Conservation (phyloP, 176 grass and related monocot species). For the Eremochloa ophiuroides region DNA sequence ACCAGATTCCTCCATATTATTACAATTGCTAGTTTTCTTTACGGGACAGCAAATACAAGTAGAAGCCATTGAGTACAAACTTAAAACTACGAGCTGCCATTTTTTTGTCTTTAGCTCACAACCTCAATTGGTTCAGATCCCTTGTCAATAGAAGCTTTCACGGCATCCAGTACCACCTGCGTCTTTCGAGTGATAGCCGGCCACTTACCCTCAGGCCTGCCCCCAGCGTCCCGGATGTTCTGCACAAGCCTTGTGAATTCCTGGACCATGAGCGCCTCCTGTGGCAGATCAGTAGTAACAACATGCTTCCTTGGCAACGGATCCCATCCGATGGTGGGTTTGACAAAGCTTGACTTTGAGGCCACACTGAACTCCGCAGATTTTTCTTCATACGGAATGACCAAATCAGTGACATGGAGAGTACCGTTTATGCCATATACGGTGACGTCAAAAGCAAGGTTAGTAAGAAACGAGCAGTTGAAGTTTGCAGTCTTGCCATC, state of each 20-base stretch:
- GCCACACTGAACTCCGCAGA: conserved; percentile 37
- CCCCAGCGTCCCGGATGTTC: conserved; percentile 41
- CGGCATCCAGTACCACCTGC: conserved; percentile 62
- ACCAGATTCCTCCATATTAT: not conserved
- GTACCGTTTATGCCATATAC: conserved; percentile 55
- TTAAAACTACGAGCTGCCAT: not conserved
- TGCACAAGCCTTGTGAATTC: conserved; percentile 62
- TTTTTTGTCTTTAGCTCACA: conserved; percentile 12
- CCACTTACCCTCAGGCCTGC: conserved; percentile 67
- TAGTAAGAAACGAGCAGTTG: conserved; percentile 59
- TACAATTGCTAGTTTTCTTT: not conserved
- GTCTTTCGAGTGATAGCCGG: conserved; percentile 62
- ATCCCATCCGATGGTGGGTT: conserved; percentile 54
- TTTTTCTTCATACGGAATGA: conserved; percentile 62
- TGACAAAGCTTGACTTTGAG: conserved; percentile 33
- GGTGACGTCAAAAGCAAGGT: conserved; percentile 55
- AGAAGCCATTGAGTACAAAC: not conserved
- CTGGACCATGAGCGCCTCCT: conserved; percentile 66
- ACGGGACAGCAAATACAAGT: not conserved
- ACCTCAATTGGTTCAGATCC: conserved; percentile 42
- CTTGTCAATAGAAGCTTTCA: conserved; percentile 56
- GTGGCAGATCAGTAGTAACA: conserved; percentile 44
- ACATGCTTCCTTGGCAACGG: conserved; percentile 43
- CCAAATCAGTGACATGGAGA: conserved; percentile 56
- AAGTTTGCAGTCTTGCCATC: conserved; percentile 53